A percentile compares a stretch with the other conserved stretches of the same genome.
phyloP scores from a whole-genome alignment of 202 grass and related monocot species.

The Setaria italica region DNA sequence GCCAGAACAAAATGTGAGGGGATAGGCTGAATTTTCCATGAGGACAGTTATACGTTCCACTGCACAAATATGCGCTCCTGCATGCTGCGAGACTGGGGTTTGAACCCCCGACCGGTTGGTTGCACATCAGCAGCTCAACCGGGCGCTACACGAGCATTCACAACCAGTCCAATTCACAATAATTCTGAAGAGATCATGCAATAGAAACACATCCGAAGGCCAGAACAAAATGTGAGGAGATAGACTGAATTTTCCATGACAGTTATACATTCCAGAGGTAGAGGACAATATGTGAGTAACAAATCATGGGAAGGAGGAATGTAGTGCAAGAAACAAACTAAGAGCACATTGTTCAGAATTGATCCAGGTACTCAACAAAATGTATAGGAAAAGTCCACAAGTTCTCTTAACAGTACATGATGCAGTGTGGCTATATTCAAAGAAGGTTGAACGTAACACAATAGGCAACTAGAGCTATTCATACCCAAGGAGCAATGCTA shows the following conservation, averaged over 20 bases:
- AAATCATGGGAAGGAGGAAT: background rate
- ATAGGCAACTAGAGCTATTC: background rate
- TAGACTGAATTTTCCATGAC: background rate
- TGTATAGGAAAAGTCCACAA: background rate
- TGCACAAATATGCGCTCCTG: too few species aligned
- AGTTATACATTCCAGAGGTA: background rate
- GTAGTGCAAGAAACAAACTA: background rate
- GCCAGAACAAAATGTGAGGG: background rate
- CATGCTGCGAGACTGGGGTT: too few species aligned
- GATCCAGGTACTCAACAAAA: background rate
- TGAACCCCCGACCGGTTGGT: too few species aligned
- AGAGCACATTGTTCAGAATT: constrained; percentile 22
- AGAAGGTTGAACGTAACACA: background rate
- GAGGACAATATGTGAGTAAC: background rate
- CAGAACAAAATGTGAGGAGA: background rate
- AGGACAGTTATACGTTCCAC: background rate
- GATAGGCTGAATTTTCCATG: background rate
- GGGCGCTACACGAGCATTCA: too few species aligned
- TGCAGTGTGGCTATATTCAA: background rate
- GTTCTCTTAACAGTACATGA: constrained; percentile 1
- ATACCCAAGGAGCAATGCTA: constrained; percentile 6
- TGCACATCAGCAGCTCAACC: too few species aligned
- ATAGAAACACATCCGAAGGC: background rate
- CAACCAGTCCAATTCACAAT: background rate
- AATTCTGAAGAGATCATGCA: background rate